phyloP scores from a whole-genome alignment of 305 asterid species.

The Solanum hybrid region DNA sequence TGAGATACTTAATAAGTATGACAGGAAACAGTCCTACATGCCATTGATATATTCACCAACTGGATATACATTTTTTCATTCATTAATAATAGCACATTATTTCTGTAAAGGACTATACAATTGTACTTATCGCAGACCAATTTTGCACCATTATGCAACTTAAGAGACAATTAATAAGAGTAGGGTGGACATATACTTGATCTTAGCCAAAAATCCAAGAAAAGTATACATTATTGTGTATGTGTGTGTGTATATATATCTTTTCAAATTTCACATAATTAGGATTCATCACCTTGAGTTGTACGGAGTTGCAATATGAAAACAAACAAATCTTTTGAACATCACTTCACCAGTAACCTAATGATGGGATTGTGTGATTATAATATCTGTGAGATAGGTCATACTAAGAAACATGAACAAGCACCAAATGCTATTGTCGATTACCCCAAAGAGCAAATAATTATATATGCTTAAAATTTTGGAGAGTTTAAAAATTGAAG shows the following conservation, averaged over 20 bases:
- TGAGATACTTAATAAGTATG: neutral
- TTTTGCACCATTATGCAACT: neutral
- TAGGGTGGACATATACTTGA: neutral
- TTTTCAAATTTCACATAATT: neutral
- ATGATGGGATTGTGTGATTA: neutral
- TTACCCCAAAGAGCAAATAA: neutral
- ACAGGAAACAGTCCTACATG: neutral
- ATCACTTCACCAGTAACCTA: neutral
- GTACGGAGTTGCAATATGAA: neutral
- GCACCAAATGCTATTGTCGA: neutral
- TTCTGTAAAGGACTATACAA: neutral
- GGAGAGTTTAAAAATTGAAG: conserved; percentile 6
- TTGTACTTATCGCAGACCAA: neutral
- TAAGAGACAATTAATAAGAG: neutral
- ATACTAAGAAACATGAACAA: neutral
- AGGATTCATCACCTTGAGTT: neutral
- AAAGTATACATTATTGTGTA: neutral
- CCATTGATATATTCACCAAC: neutral
- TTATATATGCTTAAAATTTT: conserved; percentile 9
- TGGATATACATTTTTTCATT: neutral
- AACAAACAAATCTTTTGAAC: neutral
- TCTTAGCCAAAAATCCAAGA: neutral
- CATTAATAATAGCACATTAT: neutral
- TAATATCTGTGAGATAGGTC: neutral
- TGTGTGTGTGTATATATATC: neutral